Evolutionary conservation across 1,284 basidiomycete genomes (phyloP).

Genomic region (Trichosporon asahii): DNA sequence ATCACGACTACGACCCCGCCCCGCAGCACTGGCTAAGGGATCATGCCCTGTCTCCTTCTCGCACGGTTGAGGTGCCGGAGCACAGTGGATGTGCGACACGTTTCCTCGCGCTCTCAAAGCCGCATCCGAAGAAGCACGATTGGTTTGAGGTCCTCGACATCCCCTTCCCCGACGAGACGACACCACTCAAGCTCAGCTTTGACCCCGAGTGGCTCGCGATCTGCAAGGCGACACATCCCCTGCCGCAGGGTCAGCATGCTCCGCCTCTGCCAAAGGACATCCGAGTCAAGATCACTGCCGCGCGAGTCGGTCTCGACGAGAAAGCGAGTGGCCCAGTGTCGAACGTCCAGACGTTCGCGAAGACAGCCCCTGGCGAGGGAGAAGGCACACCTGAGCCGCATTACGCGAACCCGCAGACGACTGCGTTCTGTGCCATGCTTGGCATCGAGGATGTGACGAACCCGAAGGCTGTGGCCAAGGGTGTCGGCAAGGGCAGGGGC

Average conservation of each 20-base stretch:
- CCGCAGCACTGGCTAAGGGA: neutral
- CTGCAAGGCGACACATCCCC: conserved; percentile 74
- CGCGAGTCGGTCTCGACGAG: neutral
- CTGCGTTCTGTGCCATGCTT: conserved; percentile 74
- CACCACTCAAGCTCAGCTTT: conserved; percentile 58
- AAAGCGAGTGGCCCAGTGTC: neutral
- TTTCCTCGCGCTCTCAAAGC: conserved; percentile 88
- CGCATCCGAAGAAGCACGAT: neutral
- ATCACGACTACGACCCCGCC: neutral
- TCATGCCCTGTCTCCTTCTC: neutral
- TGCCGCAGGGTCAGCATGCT: conserved; percentile 61
- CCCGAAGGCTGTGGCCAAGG: conserved; percentile 25
- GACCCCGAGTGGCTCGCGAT: conserved; percentile 94
- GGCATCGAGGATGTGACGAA: conserved; percentile 78
- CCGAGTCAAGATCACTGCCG: neutral
- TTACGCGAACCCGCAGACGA: conserved; percentile 88
- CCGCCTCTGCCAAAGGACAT: neutral
- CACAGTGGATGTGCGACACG: neutral
- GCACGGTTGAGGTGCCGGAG: neutral
- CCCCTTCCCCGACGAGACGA: conserved; percentile 37
- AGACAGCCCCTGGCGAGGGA: conserved; percentile 63
- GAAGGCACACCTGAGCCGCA: conserved; percentile 48
- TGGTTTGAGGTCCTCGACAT: conserved; percentile 67
- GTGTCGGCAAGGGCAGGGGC: neutral
- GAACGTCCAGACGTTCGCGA: conserved; percentile 64